Conservation (phyloP, 768 basidiomycete genomes). For the Boletus speciosus region DNA sequence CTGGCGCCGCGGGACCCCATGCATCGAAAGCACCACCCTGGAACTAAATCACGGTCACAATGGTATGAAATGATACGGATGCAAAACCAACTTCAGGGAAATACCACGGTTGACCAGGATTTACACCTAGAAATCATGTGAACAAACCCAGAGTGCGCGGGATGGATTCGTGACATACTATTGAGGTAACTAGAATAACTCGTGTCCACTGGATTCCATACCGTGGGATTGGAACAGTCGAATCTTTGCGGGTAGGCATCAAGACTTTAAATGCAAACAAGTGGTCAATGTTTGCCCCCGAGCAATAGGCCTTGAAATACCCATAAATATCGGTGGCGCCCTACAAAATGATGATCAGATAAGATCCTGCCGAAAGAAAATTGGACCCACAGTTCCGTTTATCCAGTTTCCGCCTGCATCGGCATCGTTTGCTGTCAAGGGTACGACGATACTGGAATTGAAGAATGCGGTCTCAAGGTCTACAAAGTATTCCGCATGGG, state of each 20-base stretch:
- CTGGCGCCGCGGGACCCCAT: constrained; percentile 74
- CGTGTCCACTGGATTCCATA: constrained; percentile 61
- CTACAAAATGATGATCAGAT: constrained; percentile 27
- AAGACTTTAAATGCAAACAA: constrained; percentile 32
- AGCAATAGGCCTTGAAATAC: constrained; percentile 30
- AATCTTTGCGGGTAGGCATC: constrained; percentile 78
- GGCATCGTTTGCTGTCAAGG: constrained; percentile 73
- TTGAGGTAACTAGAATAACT: constrained; percentile 66
- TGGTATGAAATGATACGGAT: background rate
- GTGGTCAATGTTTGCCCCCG: background rate
- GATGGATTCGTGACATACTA: constrained; percentile 13
- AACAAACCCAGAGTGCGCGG: constrained; percentile 5
- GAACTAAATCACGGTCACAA: constrained; percentile 39
- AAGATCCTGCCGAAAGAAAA: background rate
- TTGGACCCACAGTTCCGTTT: constrained; percentile 56
- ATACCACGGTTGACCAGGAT: constrained; percentile 60
- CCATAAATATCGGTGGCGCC: constrained; percentile 72
- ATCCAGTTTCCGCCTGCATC: constrained; percentile 57
- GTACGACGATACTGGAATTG: constrained; percentile 58
- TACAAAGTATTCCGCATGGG: constrained; percentile 54
- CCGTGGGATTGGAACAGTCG: constrained; percentile 71
- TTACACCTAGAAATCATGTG: constrained; percentile 37
- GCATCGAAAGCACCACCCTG: constrained; percentile 80
- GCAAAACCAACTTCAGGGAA: constrained; percentile 55
- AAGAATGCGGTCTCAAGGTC: constrained; percentile 57